Base-by-base conservation (phyloP, 2,329 filamentous ascomycete genomes). In the Cladosporium colombiae region DNA sequence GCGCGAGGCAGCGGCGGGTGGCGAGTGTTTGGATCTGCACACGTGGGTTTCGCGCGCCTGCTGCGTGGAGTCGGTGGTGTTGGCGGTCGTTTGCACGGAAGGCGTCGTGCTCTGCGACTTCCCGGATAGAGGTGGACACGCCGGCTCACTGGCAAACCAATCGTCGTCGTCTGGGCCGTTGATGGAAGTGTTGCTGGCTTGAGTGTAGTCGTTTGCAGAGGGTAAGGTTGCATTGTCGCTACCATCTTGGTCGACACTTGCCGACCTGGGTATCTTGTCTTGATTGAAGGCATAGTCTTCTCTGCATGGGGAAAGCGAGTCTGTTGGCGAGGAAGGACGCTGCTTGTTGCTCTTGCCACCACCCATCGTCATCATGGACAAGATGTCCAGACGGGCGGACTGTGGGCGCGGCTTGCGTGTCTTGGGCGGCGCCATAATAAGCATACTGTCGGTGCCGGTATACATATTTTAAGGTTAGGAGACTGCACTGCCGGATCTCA, bases 361-460 rank as follows among this genome's bases (percentile, higher is more conserved):
- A n/a, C n/a, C n/a, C n/a, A n/a, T n/a, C 6, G 11, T 49, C 31
- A 71, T 68, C 31, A 62, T 55, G 25, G 65, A 57, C 18, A 69
- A 40, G 23, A 71, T 59, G 65, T 72, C 69, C 68, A 69, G 66
- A 40, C 68, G 67, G 31, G 69, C 67, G 25, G 61, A 58, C 49
- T 63, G 60, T 6, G 60, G 60, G 29, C 60, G 60, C 23, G 31
- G 31, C 25, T 62, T 62, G 31, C 60, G 60, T 21, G 31, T 33
- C 52, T 13, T 23, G n/a, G 40, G 2, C n/a, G n/a, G n/a, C 8
- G 40, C 40, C 40, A 21, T 46, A 11, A 55, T 55, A 33, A 31
- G 52, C 52, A 55, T 55, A 21, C 18, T 55, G 52, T 55, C 52
- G 31, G 33, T 18, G 31, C 55, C 40, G 29, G 31, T 40, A 57